Percentiles rank a stretch among this genome's conserved stretches.
Evolutionary conservation across 805 yeast species (phyloP).

Genomic region (Candida odintsovae): DNA sequence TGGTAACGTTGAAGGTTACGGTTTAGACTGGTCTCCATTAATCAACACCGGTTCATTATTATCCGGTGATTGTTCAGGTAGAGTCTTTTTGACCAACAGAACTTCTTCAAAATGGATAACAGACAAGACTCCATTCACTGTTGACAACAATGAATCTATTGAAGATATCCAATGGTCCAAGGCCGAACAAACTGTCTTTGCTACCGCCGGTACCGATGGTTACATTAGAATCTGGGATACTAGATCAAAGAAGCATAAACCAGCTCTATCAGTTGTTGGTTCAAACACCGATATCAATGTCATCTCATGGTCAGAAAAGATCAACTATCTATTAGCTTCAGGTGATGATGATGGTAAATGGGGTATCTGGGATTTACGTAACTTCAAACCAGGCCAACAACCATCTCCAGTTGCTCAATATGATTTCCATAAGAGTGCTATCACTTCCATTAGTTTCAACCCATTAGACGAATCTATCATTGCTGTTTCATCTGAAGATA

Average conservation of each 20-base stretch:
- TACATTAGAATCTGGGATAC: constrained; percentile 94
- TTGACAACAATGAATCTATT: constrained; percentile 63
- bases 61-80: constrained; percentile 86
- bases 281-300: constrained; percentile 86
- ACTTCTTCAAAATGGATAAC: constrained; percentile 79
- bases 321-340: constrained; percentile 81
- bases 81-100: constrained; percentile 72
- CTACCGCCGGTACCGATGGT: constrained; percentile 93
- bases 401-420: constrained; percentile 87
- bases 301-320: constrained; percentile 88
- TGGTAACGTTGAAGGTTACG: constrained; percentile 97
- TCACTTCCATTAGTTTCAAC: constrained; percentile 90
- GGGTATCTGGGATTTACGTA: constrained; percentile 97
- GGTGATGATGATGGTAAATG: constrained; percentile 98
- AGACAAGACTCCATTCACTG: constrained; percentile 70
- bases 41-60: constrained; percentile 73
- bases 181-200: constrained; percentile 87
- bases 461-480: constrained; percentile 93
- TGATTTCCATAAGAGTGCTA: constrained; percentile 89
- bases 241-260: constrained; percentile 84
- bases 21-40: constrained; percentile 93
- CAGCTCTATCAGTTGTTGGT: constrained; percentile 81
- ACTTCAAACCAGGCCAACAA: constrained; percentile 51
- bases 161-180: constrained; percentile 98
- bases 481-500: constrained; percentile 95